A percentile compares a stretch with the other conserved stretches of the same genome.
Conservation (phyloP, 1,284 basidiomycete species). For the Spongiforma sp. region DNA sequence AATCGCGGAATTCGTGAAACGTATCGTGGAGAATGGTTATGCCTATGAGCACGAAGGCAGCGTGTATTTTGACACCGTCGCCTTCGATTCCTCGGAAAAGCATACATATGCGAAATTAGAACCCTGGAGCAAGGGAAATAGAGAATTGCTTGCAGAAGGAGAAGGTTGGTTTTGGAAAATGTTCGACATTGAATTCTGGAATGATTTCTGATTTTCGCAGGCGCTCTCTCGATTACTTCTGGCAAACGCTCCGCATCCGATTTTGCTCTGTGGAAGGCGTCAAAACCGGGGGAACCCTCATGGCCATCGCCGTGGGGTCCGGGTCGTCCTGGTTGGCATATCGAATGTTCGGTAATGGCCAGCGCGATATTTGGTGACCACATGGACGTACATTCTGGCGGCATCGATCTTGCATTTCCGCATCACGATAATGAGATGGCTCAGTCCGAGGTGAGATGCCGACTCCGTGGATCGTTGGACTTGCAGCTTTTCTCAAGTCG, state of each 20-base stretch:
- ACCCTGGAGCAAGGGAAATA: conserved; percentile 95
- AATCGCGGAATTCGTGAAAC: conserved; percentile 89
- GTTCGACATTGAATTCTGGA: conserved; percentile 6
- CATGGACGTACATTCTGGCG: conserved; percentile 99
- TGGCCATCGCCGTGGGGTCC: conserved; percentile 98
- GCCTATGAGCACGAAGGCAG: conserved; percentile 90
- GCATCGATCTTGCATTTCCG: conserved; percentile 96
- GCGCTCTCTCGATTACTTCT: conserved; percentile 64
- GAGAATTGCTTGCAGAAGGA: conserved; percentile 89
- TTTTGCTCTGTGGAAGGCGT: conserved; percentile 99
- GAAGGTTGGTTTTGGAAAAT: conserved; percentile 66
- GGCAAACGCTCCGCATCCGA: conserved; percentile 78
- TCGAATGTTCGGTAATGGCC: conserved; percentile 99
- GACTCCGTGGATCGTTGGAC: conserved; percentile 10
- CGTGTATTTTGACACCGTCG: conserved; percentile 94
- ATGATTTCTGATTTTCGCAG: conserved; percentile 37
- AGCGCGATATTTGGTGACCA: conserved; percentile 89
- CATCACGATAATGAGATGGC: conserved; percentile 99
- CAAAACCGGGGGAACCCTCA: conserved; percentile 96
- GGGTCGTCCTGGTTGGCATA: conserved; percentile 99
- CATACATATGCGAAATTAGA: conserved; percentile 95
- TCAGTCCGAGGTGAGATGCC: conserved; percentile 82
- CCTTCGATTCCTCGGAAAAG: conserved; percentile 80
- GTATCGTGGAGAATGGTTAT: conserved; percentile 89
- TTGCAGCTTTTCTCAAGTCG: conserved; percentile 16